Evolutionary conservation across 2,329 filamentous ascomycete species (phyloP), one percentile per base, ranked within the genome.

Genomic region (Fusarium keratoplasticum): DNA sequence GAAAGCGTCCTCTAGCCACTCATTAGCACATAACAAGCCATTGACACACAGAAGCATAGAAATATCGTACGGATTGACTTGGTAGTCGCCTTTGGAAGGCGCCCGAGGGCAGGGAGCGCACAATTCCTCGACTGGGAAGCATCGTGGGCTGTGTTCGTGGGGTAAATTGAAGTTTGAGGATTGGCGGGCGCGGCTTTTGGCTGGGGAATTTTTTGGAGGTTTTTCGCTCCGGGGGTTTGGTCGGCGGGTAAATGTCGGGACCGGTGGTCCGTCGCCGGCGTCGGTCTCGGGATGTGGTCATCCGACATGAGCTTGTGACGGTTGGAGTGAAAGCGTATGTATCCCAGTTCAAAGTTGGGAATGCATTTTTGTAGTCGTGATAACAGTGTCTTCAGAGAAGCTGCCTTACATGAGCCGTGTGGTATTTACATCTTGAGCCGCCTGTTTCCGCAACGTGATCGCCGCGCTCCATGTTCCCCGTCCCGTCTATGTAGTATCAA

Each of bases 91-190:
- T 81, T 71, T 80, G 79, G 44, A 78, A 57, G 62, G 78, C 77
- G 71, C 76, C 73, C 47, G 82, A 81, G 71, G 83, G 80, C 65
- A 84, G 70, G 62, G 83, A 82, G 73, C 83, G 82, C 75, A 82
- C 80, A 76, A 85, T 80, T 78, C 83, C 84, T 84, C 84, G 83
- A 71, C 84, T 85, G 66, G 84, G 83, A 78, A 86, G 82, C 85
- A 86, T 86, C 67, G 75, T 82, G 80, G 73, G 47, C 47, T 78
- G 77, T 42, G 9, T n/a, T 66, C 63, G 73, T 77, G 69, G 72
- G 66, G 61, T 66, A 61, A 47, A 38, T 60, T 73, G 61, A 64
- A 61, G 70, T 77, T 67, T 67, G 67, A 44, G 40, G 61, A 64
- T 54, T 50, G 60, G 38, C 55, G 73, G 47, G 61, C 36, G 50